Percentiles rank a stretch among this genome's conserved stretches.
phyloP scores from a whole-genome alignment of 306 rosid genomes.

The Carpinus viminea region DNA sequence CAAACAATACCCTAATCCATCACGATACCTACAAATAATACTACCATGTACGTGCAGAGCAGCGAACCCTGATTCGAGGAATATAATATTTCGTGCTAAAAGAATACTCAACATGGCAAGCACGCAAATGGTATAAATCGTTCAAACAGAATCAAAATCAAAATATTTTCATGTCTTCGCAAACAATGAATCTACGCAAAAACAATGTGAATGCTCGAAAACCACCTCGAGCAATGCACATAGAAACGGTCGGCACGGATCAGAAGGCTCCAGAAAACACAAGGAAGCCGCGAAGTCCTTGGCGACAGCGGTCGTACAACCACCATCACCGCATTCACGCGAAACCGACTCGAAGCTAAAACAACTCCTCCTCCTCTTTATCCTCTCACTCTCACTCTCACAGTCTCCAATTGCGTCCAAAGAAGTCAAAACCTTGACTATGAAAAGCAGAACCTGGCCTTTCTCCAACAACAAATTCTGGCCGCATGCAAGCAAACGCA shows the following conservation, averaged over 20 bases:
- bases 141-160: not conserved
- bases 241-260: slow-evolving; percentile 51
- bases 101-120: not conserved
- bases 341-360: slow-evolving; percentile 36
- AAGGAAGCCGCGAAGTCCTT: slow-evolving; percentile 41
- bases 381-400: no score
- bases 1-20: not conserved
- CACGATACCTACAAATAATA: not conserved
- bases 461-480: slow-evolving; percentile 39
- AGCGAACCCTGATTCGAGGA: no score
- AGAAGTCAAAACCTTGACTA: slow-evolving; percentile 40
- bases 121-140: not conserved
- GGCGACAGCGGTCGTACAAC: slow-evolving; percentile 14
- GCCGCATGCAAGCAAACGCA: slow-evolving; percentile 43
- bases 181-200: not conserved
- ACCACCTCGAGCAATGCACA: slow-evolving; percentile 71
- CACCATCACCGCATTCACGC: slow-evolving; percentile 25
- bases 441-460: slow-evolving; percentile 30
- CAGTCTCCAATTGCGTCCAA: slow-evolving; percentile 25
- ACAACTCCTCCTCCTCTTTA: slow-evolving; percentile 1
- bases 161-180: not conserved
- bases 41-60: not conserved
- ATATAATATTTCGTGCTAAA: no score
- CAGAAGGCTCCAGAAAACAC: slow-evolving; percentile 43
- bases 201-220: not conserved